Evolutionary conservation across 306 rosid species (phyloP).

Genomic region (Lathyrus sativus): DNA sequence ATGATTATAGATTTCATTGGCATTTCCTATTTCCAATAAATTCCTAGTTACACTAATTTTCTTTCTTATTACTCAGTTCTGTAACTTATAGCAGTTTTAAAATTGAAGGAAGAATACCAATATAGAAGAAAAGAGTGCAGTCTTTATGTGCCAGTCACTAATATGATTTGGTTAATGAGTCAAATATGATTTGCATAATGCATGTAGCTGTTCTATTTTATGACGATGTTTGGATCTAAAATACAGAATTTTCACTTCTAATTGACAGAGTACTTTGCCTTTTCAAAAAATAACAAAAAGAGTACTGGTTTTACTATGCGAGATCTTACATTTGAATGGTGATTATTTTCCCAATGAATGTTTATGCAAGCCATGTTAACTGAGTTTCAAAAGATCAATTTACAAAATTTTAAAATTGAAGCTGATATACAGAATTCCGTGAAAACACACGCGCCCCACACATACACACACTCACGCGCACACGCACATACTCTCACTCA

Average conservation of each 20-base stretch:
- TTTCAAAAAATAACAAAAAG: background rate
- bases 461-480: too few relatives aligned
- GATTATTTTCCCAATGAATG: background rate
- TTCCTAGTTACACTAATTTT: background rate
- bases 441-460: too few relatives aligned
- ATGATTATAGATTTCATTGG: slow-evolving; percentile 22
- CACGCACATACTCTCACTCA: too few relatives aligned
- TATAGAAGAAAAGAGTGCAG: background rate
- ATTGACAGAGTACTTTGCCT: background rate
- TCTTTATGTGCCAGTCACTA: slow-evolving; percentile 12
- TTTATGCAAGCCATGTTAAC: slow-evolving; percentile 10
- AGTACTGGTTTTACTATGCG: background rate
- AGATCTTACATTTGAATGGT: slow-evolving; percentile 13
- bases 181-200: slow-evolving; percentile 26
- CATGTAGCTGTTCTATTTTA: slow-evolving; percentile 18
- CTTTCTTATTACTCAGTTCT: slow-evolving; percentile 20
- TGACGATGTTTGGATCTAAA: background rate
- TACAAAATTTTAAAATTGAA: background rate
- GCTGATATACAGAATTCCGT: slow-evolving; percentile 19
- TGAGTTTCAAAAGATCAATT: slow-evolving; percentile 17
- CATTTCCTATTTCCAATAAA: slow-evolving; percentile 32
- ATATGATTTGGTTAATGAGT: slow-evolving; percentile 13
- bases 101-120: slow-evolving; percentile 4
- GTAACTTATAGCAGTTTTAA: slow-evolving; percentile 21
- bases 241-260: slow-evolving; percentile 13